Evolutionary conservation across 2,329 filamentous ascomycete genomes (phyloP), one percentile per base, ranked within the genome.

Genomic region (Lasiodiplodia sp.): DNA sequence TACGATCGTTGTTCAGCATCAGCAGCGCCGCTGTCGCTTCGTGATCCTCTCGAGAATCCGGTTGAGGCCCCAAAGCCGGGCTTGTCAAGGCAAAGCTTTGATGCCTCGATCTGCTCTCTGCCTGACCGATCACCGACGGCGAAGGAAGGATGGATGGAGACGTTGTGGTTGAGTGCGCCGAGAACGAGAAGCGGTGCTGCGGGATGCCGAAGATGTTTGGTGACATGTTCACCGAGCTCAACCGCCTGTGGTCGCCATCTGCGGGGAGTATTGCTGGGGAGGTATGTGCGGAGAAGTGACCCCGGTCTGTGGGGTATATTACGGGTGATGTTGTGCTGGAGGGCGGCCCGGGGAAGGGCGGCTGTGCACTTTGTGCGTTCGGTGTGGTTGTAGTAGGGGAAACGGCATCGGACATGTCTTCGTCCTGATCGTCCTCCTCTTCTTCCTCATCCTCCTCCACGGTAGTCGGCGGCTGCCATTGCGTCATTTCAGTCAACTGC

Each of bases 11-110:
- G 72, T 94, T 96, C 69, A 97, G 83, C 94, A 97, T 97, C 77
- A 97, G 80, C 73, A 97, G 79, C 3, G 94, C 94, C 14, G 93
- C 91, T 8, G 93, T 96, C 1, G 93, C 94, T 78, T 96, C 93
- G 70, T 94, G 90, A 53, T 85, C 83, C 37, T 82, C 78, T 10
- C 73, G 81, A 18, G 58, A 56, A 58, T 78, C 78, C 31, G 78
- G 72, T 69, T 77, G 77, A 2, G 79, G 77, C 5, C 72, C 74
- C 6, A 81, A 69, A 12, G 77, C 78, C 11, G 80, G 79, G 12
- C 77, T 78, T 2, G 78, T 80, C 38, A 81, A 69, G 11, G 52
- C 58, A 51, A 68, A 65, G 67, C 67, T 68, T 31, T 34, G 67
- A n/a, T 73, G 68, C 7, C 71, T 70, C 12, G 69, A 75, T 6